Evolutionary conservation across 768 basidiomycete species (phyloP), one percentile per base, ranked within the genome.

Genomic region (Naganishia antarctica): DNA sequence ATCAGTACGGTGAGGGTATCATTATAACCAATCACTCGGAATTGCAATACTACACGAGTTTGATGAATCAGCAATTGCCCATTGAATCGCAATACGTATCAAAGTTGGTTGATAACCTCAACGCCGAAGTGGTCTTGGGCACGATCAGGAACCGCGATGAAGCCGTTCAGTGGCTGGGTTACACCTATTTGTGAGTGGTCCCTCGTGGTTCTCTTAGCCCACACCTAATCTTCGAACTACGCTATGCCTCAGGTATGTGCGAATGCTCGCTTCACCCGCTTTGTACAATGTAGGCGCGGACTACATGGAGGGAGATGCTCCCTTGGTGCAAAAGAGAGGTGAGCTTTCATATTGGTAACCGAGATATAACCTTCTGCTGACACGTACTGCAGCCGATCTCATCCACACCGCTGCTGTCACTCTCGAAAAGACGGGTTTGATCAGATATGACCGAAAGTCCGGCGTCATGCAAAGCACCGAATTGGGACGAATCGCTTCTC

Each of bases 21-120:
- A 96, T 99, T 78, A 98, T 98, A 79, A 99, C 96, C 44, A 97
- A 93, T 74, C 93, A 97, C 72, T 84, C 87, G 1, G 96, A 99
- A 76, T 82, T 99, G 44, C 96, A 98, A 77, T 99, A 97, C 76
- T 99, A 97, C 74, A 82, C 98, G 26, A 90, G 87, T 70, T 81
- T 98, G 78, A 80, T 96, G 81, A 98, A 98, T 73, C 92, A 96
- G 78, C 96, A 98, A 75, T 83, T 99, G 15, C 96, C 96, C 0
- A 99, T 99, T 74, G 96, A 99, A 79, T 87, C 85, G 16, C 96
- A 98, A 79, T 90, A 94, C 67, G 90, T 99, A 29, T 81, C 85
- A 37, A 91, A 88, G 76, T 81, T 99, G 68, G 89, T 91, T 28
- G 96, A 99, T 74, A 94, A 96, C 73, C 77, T 98, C 70, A 98